Percentiles rank a stretch among this genome's conserved stretches.
Evolutionary conservation across 495 filamentous ascomycete genomes (phyloP).

Genomic region (Aspergillus biplanus): DNA sequence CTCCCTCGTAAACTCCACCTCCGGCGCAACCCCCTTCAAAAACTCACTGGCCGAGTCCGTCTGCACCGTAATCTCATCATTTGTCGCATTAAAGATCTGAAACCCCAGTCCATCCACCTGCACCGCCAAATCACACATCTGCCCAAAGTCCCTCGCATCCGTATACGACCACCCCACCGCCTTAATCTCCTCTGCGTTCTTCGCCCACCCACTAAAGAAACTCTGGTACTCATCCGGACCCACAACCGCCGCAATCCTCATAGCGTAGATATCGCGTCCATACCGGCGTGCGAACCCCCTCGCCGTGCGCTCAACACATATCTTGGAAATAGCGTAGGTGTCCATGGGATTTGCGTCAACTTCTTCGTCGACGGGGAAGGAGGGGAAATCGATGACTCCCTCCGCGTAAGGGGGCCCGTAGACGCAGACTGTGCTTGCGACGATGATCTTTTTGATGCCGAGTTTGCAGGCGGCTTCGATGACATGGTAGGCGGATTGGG

Average conservation of each 20-base stretch:
- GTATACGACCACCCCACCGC: constrained; percentile 64
- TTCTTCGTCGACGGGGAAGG: constrained; percentile 61
- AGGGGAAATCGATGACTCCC: constrained; percentile 57
- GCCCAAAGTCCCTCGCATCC: constrained; percentile 61
- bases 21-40: constrained; percentile 49
- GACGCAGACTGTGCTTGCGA: constrained; percentile 59
- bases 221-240: constrained; percentile 60
- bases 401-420: constrained; percentile 64
- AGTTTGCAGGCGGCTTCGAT: constrained; percentile 64
- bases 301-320: constrained; percentile 60
- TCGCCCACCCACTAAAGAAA: constrained; percentile 51
- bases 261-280: constrained; percentile 59
- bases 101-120: constrained; percentile 57
- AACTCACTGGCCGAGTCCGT: constrained; percentile 49
- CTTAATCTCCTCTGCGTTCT: constrained; percentile 51
- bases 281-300: constrained; percentile 58
- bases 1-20: constrained; percentile 51
- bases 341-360: constrained; percentile 58
- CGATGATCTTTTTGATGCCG: constrained; percentile 62
- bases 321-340: constrained; percentile 62
- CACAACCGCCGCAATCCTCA: constrained; percentile 62
- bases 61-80: constrained; percentile 57
- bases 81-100: constrained; percentile 65
- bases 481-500: constrained; percentile 58
- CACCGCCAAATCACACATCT: constrained; percentile 58